Evolutionary conservation across 768 basidiomycete species (phyloP), one percentile per base, ranked within the genome.

Genomic region (Rhodotorula babjevae): DNA sequence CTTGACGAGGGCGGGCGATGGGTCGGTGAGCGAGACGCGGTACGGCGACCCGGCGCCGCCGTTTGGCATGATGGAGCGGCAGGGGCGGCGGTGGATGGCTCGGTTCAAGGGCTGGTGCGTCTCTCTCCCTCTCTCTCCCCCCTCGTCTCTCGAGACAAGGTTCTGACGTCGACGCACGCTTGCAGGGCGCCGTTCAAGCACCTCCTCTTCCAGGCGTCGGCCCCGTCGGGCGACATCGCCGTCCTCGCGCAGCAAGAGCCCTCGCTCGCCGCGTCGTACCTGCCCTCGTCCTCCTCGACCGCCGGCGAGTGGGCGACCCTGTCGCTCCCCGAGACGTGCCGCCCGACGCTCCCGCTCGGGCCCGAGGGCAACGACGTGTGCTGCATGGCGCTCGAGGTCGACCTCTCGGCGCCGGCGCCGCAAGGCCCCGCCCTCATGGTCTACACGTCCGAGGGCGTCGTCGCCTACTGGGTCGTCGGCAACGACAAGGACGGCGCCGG

Each of bases 131-230:
- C 40, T 52, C 18, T 40, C 8, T 1, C 40, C 11, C 3, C 19
- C 11, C 18, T 50, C 61, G 12, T 50, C 46, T 29, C 25, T 23
- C 19, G 27, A 36, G 36, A 5, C 36, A 4, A 5, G 4, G 36
- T 9, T 9, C 36, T 36, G 36, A 36, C 36, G 29, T 12, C 31
- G 56, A 21, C 31, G 31, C 36, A 27, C 66, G 25, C 46, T 19
- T 65, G 73, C 31, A 82, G 82, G 82, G 79, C 78, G 42, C 78
- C 79, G 0, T 79, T 79, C 59, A 80, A 80, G 63, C 81, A 83
- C 69, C 74, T 84, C 10, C 70, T 79, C 31, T 74, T 83, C 59
- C 42, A 81, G 42, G 68, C 77, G 47, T 79, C 79, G 23, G 79
- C 81, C 2, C 72, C 81, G 11, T 78, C 80, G 0, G 76, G 80